A percentile compares a stretch with the other conserved stretches of the same genome.
Conservation (phyloP, 1,284 basidiomycete genomes). For the Leccinum solheimii region DNA sequence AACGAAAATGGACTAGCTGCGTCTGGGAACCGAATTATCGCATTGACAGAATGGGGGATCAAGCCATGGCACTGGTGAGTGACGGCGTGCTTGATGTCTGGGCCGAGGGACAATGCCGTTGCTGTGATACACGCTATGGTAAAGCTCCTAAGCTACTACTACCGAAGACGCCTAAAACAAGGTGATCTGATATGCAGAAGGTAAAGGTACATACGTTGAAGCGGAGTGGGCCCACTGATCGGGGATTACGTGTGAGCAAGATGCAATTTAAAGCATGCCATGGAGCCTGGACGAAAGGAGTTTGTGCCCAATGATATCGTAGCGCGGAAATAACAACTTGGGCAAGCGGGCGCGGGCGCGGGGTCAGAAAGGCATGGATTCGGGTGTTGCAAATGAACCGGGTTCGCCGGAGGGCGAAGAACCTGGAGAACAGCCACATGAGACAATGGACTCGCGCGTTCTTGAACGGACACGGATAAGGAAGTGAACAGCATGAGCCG, state of each 20-base stretch:
- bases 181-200: constrained; percentile 20
- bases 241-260: constrained; percentile 31
- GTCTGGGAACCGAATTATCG: constrained; percentile 1
- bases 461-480: constrained; percentile 18
- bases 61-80: not conserved
- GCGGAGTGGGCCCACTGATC: constrained; percentile 16
- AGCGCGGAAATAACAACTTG: constrained; percentile 30
- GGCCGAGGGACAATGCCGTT: constrained; percentile 25
- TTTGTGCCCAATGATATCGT: constrained; percentile 10
- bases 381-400: constrained; percentile 30
- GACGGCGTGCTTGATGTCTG: constrained; percentile 1
- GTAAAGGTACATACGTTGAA: constrained; percentile 1
- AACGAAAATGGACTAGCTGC: constrained; percentile 17
- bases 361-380: constrained; percentile 25
- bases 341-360: constrained; percentile 19
- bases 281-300: constrained; percentile 10
- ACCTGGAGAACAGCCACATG: constrained; percentile 17
- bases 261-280: constrained; percentile 1
- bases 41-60: constrained; percentile 24
- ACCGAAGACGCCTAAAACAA: constrained; percentile 25
- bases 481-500: constrained; percentile 12
- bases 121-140: constrained; percentile 14
- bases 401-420: constrained; percentile 22
- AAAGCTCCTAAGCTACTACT: constrained; percentile 20
- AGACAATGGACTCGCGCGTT: constrained; percentile 28